A percentile compares a stretch with the other conserved stretches of the same genome.
These are phyloP conservation scores for Tremellales sp. DNA, from an alignment of 1,284 basidiomycete species.

Conservation along the genomic window DNA sequence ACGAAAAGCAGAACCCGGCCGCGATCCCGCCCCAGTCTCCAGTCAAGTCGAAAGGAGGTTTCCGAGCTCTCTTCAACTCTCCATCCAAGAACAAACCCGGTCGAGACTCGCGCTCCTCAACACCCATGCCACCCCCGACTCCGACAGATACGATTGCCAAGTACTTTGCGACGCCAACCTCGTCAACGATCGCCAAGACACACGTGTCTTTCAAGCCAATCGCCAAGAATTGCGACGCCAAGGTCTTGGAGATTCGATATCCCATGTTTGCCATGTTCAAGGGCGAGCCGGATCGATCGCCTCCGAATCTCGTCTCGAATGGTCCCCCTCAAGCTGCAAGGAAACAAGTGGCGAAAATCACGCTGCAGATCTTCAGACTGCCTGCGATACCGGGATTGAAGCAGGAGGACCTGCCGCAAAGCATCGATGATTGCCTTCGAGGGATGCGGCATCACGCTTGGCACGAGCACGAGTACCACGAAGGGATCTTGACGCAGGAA, in stretches of 20 bases:
- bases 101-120: constrained; percentile 26
- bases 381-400: constrained; percentile 81
- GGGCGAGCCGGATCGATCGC: constrained; percentile 50
- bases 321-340: constrained; percentile 18
- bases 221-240: constrained; percentile 71
- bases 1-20: constrained; percentile 52
- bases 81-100: constrained; percentile 66
- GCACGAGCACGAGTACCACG: constrained; percentile 87
- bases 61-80: constrained; percentile 66
- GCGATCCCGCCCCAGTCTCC: constrained; percentile 32
- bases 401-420: constrained; percentile 75
- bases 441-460: constrained; percentile 82
- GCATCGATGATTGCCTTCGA: constrained; percentile 85
- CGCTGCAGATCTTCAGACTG: constrained; percentile 81
- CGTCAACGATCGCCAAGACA: constrained; percentile 65
- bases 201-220: constrained; percentile 84
- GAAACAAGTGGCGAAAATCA: constrained; percentile 66
- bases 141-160: constrained; percentile 61
- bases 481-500: constrained; percentile 88
- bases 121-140: constrained; percentile 12
- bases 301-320: constrained; percentile 36
- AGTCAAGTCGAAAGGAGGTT: constrained; percentile 54
- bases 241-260: constrained; percentile 75
- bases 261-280: constrained; percentile 67
- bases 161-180: constrained; percentile 71